phyloP scores from a whole-genome alignment of 2,329 filamentous ascomycete species.

The Colletotrichum chlorophyti region DNA sequence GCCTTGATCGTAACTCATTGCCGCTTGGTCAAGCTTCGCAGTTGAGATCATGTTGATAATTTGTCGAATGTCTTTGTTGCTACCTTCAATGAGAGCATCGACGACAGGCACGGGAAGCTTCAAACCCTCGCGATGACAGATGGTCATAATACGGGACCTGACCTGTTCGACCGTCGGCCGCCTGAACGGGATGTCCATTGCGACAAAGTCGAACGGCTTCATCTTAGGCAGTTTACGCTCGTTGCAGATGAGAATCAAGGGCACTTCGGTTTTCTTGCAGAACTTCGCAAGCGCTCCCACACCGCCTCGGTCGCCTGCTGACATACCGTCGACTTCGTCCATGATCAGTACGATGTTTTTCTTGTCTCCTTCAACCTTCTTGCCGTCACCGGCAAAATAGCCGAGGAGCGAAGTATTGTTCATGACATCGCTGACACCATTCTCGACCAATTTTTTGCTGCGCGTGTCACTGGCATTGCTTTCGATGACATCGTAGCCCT shows the following conservation, averaged over 20 bases:
- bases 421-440: conserved; percentile 85
- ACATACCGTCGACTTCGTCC: conserved; percentile 99
- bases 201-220: conserved; percentile 92
- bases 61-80: conserved; percentile 93
- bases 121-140: conserved; percentile 89
- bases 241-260: conserved; percentile 97
- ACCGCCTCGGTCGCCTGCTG: conserved; percentile 92
- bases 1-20: conserved; percentile 83
- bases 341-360: conserved; percentile 97
- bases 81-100: conserved; percentile 94
- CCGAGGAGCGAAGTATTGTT: conserved; percentile 93
- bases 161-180: conserved; percentile 92
- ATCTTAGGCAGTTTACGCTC: conserved; percentile 93
- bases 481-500: conserved; percentile 93
- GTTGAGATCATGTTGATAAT: conserved; percentile 99
- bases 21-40: conserved; percentile 83
- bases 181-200: conserved; percentile 85
- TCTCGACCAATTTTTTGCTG: conserved; percentile 95
- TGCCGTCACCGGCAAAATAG: conserved; percentile 85
- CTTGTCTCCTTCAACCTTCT: conserved; percentile 79
- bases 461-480: conserved; percentile 94
- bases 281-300: conserved; percentile 93
- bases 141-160: conserved; percentile 90
- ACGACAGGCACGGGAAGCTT: conserved; percentile 85
- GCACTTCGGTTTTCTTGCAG: conserved; percentile 93